Conservation (phyloP, 371 early-diverging fungal species). For the Apophysomyces variabilis region DNA sequence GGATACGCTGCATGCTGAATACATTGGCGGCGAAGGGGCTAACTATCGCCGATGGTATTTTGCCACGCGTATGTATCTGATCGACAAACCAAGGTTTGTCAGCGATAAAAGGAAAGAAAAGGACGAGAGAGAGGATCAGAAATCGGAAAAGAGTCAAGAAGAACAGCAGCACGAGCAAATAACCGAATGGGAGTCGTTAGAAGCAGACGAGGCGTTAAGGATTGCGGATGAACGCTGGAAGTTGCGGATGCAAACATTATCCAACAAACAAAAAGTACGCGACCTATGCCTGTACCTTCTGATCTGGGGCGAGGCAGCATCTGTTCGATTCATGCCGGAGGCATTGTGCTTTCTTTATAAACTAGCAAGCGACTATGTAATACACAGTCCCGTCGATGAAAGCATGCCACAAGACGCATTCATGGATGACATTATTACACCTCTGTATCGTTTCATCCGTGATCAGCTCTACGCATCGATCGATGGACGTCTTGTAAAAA, state of each 20-base stretch:
- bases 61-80: slow-evolving; percentile 75
- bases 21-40: slow-evolving; percentile 82
- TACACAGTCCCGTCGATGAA: slow-evolving; percentile 57
- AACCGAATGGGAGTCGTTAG: slow-evolving; percentile 2
- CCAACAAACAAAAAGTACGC: slow-evolving; percentile 67
- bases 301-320: slow-evolving; percentile 89
- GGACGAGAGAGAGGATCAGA: slow-evolving; percentile 14
- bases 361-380: slow-evolving; percentile 65
- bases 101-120: slow-evolving; percentile 35
- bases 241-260: slow-evolving; percentile 67
- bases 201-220: slow-evolving; percentile 26
- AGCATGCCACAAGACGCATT: slow-evolving; percentile 30
- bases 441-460: slow-evolving; percentile 77
- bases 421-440: slow-evolving; percentile 68
- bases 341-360: slow-evolving; percentile 83
- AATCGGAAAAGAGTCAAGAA: slow-evolving; percentile 15
- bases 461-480: slow-evolving; percentile 74
- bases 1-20: slow-evolving; percentile 82
- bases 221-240: slow-evolving; percentile 70
- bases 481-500: slow-evolving; percentile 65
- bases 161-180: slow-evolving; percentile 6
- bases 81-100: slow-evolving; percentile 46
- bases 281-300: slow-evolving; percentile 81
- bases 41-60: slow-evolving; percentile 89
- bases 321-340: slow-evolving; percentile 81